A percentile compares a stretch with the other conserved stretches of the same genome.
phyloP scores from a whole-genome alignment of 2,329 filamentous ascomycete species.

The Ophiocordyceps camponoti-rufipedis region DNA sequence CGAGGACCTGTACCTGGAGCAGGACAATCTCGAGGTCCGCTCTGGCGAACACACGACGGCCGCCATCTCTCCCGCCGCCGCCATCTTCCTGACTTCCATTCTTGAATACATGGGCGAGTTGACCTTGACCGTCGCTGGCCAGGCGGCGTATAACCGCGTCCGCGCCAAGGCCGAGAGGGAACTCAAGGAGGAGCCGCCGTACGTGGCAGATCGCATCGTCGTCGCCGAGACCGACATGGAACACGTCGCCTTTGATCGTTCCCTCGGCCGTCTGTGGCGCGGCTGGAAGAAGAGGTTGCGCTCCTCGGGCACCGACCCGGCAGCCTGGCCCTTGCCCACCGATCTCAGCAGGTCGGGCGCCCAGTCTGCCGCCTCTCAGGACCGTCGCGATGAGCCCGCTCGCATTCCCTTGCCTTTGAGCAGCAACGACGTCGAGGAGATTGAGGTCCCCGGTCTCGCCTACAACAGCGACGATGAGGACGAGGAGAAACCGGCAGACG shows the following conservation, averaged over 20 bases:
- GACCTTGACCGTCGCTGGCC: conserved; percentile 68
- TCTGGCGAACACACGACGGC: conserved; percentile 41
- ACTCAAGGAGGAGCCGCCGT: conserved; percentile 30
- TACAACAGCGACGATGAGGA: conserved; percentile 44
- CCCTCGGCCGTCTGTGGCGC: conserved; percentile 78
- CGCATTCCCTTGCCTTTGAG: conserved; percentile 49
- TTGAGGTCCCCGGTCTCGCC: conserved; percentile 57
- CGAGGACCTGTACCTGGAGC: conserved; percentile 73
- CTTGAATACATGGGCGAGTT: conserved; percentile 90
- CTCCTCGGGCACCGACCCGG: conserved; percentile 28
- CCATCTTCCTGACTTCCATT: conserved; percentile 90
- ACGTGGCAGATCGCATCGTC: conserved; percentile 47
- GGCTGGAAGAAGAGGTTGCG: conserved; percentile 83
- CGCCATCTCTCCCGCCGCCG: conserved; percentile 71
- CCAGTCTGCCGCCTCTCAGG: conserved; percentile 4
- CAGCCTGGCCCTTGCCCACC: conserved; percentile 29
- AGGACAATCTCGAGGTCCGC: conserved; percentile 50
- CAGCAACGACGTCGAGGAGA: conserved; percentile 56
- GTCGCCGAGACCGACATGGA: conserved; percentile 88
- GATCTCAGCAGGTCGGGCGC: conserved; percentile 13
- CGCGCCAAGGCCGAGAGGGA: conserved; percentile 39
- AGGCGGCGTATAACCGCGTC: conserved; percentile 59
- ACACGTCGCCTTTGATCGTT: conserved; percentile 75
- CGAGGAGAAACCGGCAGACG: conserved; percentile 20
- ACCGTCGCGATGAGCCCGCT: conserved; percentile 12